Base-by-base conservation (phyloP, 2,329 filamentous ascomycete species). In the Venturia asperata region DNA sequence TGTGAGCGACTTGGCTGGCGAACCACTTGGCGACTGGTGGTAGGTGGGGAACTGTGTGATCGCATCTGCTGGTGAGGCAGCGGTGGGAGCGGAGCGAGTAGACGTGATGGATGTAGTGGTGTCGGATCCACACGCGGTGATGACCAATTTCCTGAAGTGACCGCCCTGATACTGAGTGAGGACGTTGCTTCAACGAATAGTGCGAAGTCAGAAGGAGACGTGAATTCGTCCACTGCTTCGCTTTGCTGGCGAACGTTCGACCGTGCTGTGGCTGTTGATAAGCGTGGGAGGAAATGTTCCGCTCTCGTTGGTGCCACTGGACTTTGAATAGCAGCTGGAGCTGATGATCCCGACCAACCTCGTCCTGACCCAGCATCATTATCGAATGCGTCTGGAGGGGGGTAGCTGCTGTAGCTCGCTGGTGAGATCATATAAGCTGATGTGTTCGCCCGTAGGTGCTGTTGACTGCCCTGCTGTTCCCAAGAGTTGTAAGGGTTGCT, bases 121-220 rank as follows among this genome's bases (percentile, higher is more conserved):
- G n/a, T 9, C 21, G 49, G 47, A 37, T 47, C 1, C 7, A n/a
- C 27, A 10, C n/a, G 37, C 17, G 63, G 37, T 42, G 63, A 30
- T 13, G 64, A 65, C 49, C 52, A 60, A 27, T 24, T 30, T n/a
- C 37, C 34, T 2, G 43, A 10, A 9, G 41, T 15, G 27, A 62
- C 45, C 15, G 64, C 39, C 19, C 24, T 37, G 24, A 66, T 71
- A n/a, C 67, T 71, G n/a, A 73, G 71, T 41, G 73, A 74, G 37
- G 71, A 69, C 15, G 74, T 77, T 21, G 75, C 75, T 70, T 76
- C 74, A 27, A 72, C 75, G 58, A 77, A 77, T 1, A 76, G 70
- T 45, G 74, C 74, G 43, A 75, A 75, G 41, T 77, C 72, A 11
- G 72, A 72, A 15, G 71, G 64, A n/a, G 64, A 66, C 6, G 64